Base-by-base conservation (phyloP, 441 rosid genomes). In the Melastoma candidum region DNA sequence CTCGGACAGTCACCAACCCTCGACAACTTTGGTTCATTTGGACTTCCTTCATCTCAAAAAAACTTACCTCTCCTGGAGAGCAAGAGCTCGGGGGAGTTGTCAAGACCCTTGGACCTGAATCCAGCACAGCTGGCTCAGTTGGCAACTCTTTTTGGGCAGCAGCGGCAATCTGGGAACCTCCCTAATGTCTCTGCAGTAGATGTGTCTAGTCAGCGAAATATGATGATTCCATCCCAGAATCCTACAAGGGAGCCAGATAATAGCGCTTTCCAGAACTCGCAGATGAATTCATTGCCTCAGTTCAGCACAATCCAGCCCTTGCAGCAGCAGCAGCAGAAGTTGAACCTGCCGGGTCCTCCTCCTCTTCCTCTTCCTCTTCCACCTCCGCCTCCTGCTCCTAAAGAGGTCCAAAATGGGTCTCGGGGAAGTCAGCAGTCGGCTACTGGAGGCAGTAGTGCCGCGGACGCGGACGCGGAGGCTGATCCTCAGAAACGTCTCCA, bases 401-500 rank as follows among this genome's bases (percentile, higher is more conserved):
- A 66, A 51, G 80, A 74, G 45, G 46, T 48, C 47, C 75, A 68
- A 50, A 26, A 64, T 2, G 75, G 61, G 44, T 46, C 63, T n/a
- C 60, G 60, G 53, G 72, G 74, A 13, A 64, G 56, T 71, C 83
- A 70, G 59, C 90, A 69, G 67, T 64, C 57, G 53, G 77, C 77
- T 57, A 32, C 41, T 4, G 41, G 41, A 1, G 41, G 41, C 41
- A 32, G 41, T 4, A 73, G 56, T 63, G 50, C 60, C 26, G 67
- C 70, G 49, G 45, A 54, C 8, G 79, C 75, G 59, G 90, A 82
- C 48, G 77, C 68, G 6, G 97, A 88, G 44, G 79, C 67, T 48
- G 87, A 85, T 71, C 95, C 95, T 1, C 92, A 93, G 71, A 82
- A 85, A 65, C 95, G 96, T 44, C 75, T 93, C 52, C 92, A 93